These are phyloP conservation scores for Rhodamnia argentea DNA, from an alignment of 345 rosid genomes.

Conservation along the genomic window DNA sequence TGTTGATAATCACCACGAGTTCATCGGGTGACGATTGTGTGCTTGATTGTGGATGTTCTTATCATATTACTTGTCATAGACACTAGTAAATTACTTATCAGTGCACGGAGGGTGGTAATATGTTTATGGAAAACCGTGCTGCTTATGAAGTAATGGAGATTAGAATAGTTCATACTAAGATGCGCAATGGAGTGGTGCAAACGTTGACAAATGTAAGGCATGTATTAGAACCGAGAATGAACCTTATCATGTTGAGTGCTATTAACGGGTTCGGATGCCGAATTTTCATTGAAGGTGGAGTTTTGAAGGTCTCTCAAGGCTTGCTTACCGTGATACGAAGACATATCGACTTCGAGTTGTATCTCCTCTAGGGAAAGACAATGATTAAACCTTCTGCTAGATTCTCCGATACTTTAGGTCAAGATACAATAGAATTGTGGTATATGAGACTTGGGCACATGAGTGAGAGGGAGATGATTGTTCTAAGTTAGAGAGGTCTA, in stretches of 20 bases:
- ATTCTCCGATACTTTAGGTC: background rate
- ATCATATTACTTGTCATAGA: too few species aligned
- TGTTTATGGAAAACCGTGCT: background rate
- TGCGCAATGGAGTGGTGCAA: background rate
- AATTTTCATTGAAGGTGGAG: background rate
- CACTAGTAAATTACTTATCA: fast-evolving
- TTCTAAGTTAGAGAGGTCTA: background rate
- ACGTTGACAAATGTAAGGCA: background rate
- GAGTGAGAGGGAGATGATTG: background rate
- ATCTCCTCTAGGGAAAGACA: background rate
- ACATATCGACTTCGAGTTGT: background rate
- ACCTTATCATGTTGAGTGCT: background rate
- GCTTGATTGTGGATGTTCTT: background rate
- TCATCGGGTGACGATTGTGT: background rate
- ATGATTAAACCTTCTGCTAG: background rate
- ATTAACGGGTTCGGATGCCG: background rate
- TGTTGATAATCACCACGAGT: background rate
- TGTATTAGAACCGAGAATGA: background rate
- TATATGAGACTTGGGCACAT: background rate
- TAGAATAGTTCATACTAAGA: background rate
- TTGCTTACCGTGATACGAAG: fast-evolving
- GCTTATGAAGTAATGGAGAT: background rate
- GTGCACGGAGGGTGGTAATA: background rate
- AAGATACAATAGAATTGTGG: background rate
- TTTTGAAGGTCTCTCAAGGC: background rate